phyloP scores from a whole-genome alignment of 768 basidiomycete genomes.

The Agaricus blazei region DNA sequence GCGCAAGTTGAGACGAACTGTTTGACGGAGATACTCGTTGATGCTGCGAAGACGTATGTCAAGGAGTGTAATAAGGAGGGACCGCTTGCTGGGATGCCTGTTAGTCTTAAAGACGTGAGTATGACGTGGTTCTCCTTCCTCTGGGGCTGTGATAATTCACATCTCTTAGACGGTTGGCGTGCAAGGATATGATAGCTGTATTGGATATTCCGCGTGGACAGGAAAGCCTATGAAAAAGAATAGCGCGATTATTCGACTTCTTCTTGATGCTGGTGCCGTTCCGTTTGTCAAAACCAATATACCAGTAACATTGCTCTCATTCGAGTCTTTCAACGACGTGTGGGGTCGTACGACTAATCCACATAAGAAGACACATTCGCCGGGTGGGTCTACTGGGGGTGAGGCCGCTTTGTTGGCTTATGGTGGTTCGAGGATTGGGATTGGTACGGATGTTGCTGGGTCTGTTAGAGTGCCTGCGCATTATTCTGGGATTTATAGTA shows the following conservation, averaged over 20 bases:
- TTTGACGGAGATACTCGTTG: slow-evolving; percentile 54
- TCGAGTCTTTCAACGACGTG: slow-evolving; percentile 50
- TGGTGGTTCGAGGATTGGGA: slow-evolving; percentile 54
- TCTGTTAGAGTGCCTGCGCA: slow-evolving; percentile 63
- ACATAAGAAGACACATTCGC: slow-evolving; percentile 44
- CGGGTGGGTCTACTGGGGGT: slow-evolving; percentile 69
- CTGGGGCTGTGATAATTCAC: background rate
- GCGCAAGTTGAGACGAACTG: slow-evolving; percentile 55
- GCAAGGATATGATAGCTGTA: slow-evolving; percentile 49
- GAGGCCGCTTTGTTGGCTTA: slow-evolving; percentile 60
- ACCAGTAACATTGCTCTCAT: slow-evolving; percentile 54
- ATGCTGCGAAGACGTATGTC: slow-evolving; percentile 29
- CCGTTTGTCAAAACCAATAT: slow-evolving; percentile 67
- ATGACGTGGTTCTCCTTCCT: slow-evolving; percentile 9
- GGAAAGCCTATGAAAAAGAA: slow-evolving; percentile 40
- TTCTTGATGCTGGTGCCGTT: slow-evolving; percentile 58
- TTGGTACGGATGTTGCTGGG: slow-evolving; percentile 70
- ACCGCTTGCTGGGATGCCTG: slow-evolving; percentile 54
- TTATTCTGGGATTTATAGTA: slow-evolving; percentile 57
- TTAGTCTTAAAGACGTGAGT: slow-evolving; percentile 52
- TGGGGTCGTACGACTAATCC: slow-evolving; percentile 62
- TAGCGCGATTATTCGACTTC: slow-evolving; percentile 44
- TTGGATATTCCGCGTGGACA: slow-evolving; percentile 53
- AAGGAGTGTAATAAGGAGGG: slow-evolving; percentile 28
- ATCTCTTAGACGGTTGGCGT: slow-evolving; percentile 40